Evolutionary conservation across 2,329 filamentous ascomycete genomes (phyloP), one percentile per base, ranked within the genome.

Genomic region (Penicillium nordicum): DNA sequence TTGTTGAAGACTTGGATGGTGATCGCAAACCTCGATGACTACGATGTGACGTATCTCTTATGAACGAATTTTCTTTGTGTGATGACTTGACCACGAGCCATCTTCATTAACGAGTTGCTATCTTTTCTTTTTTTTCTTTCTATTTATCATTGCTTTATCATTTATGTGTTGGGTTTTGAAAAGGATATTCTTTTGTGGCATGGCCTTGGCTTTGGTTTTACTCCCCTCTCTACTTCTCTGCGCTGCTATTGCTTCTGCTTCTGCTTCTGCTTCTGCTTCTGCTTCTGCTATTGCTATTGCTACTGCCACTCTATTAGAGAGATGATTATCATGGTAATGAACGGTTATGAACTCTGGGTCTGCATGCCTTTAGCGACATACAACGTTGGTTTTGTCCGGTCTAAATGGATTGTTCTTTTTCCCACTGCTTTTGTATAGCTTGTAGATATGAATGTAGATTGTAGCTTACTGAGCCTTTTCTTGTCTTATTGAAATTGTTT

Each of bases 21-120:
- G 45, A 42, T 49, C n/a, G 38, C 27, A 50, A 38, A 55, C 48
- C 63, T 66, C 67, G 60, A 70, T 61, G 69, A 72, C 70, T 65
- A 72, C 69, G 69, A 72, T 67, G 67, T 66, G 61, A 72, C 70
- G 70, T 72, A 72, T 72, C 63, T 71, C 61, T 65, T 71, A 61
- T 60, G 49, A 57, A 66, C 61, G 64, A 66, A 64, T 66, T 48
- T 64, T 61, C 55, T 63, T 61, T 64, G 61, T 66, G 57, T 59
- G 59, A 38, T 45, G 53, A 40, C 48, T 45, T 60, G 49, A 61
- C 60, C 14, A 50, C 27, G 48, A 50, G 49, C 40, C 49, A 45
- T 51, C 49, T 44, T 55, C 50, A 50, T 45, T 58, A 57, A 56
- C 41, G 48, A 47, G 34, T 50, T 51, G 18, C 47, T 54, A n/a